Evolutionary conservation across 768 basidiomycete genomes (phyloP).

Genomic region (Tremella fuciformis): DNA sequence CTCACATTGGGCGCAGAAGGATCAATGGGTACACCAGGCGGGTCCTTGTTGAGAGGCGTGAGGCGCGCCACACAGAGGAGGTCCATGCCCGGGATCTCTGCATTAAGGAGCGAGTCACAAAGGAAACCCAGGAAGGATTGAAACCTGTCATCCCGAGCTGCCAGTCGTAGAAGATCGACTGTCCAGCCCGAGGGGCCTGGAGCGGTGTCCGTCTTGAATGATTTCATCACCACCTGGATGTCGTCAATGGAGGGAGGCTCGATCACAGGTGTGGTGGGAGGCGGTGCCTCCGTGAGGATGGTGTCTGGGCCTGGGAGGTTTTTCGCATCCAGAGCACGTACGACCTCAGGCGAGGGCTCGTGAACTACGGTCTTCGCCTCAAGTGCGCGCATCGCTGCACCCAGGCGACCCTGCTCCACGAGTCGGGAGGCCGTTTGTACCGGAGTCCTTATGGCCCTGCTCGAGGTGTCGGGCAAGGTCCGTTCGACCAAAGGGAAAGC

Average conservation of each 20-base stretch:
- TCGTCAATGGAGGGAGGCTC: neutral
- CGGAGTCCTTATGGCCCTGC: neutral
- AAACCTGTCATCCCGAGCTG: neutral
- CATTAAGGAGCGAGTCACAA: neutral
- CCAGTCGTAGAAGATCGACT: conserved; percentile 15
- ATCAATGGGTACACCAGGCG: neutral
- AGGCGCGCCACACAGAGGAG: conserved; percentile 13
- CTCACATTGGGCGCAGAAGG: too few species aligned
- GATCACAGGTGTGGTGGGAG: neutral
- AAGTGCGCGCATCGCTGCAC: neutral
- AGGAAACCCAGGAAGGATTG: neutral
- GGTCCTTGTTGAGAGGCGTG: conserved; percentile 9
- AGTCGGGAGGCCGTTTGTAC: neutral
- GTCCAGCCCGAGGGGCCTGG: conserved; percentile 16
- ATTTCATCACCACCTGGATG: neutral
- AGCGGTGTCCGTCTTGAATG: conserved; percentile 11
- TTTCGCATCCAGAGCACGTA: neutral
- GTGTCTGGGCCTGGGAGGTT: too few species aligned
- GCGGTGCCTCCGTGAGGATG: conserved; percentile 3
- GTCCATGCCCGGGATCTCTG: conserved; percentile 12
- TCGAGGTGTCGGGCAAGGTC: too few species aligned
- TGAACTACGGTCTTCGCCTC: neutral
- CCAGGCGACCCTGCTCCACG: neutral
- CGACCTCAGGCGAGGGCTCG: neutral
- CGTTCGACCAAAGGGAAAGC: neutral